Conservation (phyloP, 1,284 basidiomycete genomes). For the Anthracocystis walkeri region DNA sequence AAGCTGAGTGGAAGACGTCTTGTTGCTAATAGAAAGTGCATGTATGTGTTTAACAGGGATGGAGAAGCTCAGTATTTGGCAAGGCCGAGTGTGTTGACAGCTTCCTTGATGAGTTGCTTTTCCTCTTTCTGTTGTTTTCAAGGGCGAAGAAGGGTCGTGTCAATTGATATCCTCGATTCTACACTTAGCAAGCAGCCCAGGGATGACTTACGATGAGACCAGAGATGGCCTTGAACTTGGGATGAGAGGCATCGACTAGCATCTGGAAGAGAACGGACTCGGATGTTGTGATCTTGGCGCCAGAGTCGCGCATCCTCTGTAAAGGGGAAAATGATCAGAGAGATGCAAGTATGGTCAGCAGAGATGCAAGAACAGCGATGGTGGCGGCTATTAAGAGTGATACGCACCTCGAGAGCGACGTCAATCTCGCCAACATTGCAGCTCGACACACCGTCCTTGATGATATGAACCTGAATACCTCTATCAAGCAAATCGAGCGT, state of each 20-base stretch:
- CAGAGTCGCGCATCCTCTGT: slow-evolving; percentile 78
- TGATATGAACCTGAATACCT: slow-evolving; percentile 77
- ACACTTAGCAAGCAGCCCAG: not conserved
- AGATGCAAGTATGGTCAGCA: not conserved
- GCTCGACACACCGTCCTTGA: slow-evolving; percentile 86
- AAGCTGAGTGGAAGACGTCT: no score
- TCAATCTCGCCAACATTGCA: slow-evolving; percentile 75
- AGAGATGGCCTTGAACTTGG: slow-evolving; percentile 81
- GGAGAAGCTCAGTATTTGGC: slow-evolving; percentile 34
- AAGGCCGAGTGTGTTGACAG: slow-evolving; percentile 46
- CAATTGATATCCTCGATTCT: not conserved
- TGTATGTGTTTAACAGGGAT: not conserved
- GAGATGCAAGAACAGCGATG: not conserved
- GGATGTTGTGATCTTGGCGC: slow-evolving; percentile 81
- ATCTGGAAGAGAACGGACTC: slow-evolving; percentile 85
- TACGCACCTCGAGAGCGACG: slow-evolving; percentile 73
- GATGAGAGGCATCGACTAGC: slow-evolving; percentile 76
- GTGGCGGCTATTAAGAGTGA: no score
- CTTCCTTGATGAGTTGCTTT: slow-evolving; percentile 57
- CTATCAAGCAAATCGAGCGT: slow-evolving; percentile 76
- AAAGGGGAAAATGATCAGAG: not conserved
- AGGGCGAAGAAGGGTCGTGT: not conserved
- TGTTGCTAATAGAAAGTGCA: no score
- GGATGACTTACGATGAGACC: slow-evolving; percentile 72
- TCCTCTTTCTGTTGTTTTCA: slow-evolving; percentile 52